Conservation (phyloP, 768 basidiomycete genomes). For the Collybiopsis confluens region DNA sequence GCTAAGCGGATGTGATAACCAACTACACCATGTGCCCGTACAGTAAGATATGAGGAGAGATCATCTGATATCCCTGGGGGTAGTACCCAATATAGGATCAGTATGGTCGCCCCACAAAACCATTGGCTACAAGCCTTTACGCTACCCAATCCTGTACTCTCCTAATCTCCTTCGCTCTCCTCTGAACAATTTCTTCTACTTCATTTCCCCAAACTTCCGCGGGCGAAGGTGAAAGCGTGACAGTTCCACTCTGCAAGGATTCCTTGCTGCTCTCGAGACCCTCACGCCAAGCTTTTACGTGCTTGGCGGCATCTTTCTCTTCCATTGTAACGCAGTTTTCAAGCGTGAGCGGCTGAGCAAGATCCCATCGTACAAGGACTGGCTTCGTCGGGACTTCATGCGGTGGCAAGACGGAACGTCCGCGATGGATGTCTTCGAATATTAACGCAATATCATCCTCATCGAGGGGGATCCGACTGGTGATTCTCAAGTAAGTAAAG, state of each 20-base stretch:
- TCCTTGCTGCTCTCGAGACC: neutral
- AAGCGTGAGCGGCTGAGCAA: constrained; percentile 51
- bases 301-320: constrained; percentile 65
- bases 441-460: constrained; percentile 81
- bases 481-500: no score
- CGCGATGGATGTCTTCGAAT: constrained; percentile 84
- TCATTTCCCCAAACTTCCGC: constrained; percentile 70
- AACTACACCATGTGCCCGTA: no score
- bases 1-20: no score
- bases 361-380: constrained; percentile 79
- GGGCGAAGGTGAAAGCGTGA: constrained; percentile 26
- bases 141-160: constrained; percentile 50
- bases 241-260: neutral
- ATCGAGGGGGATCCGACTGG: constrained; percentile 71
- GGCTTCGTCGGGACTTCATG: constrained; percentile 70
- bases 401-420: constrained; percentile 76
- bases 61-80: no score
- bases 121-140: neutral
- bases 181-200: constrained; percentile 52
- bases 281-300: constrained; percentile 43
- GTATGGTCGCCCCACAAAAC: no score
- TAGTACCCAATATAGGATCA: no score
- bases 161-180: constrained; percentile 55
- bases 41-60: no score
- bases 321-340: constrained; percentile 89